A percentile compares a stretch with the other conserved stretches of the same genome.
Conservation (phyloP, 257 asterid species). For the Nicotiana otophora region DNA sequence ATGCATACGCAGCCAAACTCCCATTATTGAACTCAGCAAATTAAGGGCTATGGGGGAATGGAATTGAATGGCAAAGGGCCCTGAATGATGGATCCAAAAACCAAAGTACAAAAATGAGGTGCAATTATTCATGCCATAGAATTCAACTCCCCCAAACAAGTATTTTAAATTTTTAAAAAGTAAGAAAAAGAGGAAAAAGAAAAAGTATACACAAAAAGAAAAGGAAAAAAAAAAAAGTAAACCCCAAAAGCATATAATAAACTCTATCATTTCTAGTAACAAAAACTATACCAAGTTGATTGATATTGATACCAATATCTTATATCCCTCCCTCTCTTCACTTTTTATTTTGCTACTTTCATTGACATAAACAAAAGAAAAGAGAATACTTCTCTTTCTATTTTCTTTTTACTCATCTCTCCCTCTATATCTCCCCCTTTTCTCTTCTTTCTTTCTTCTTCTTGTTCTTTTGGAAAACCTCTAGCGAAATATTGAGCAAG, state of each 20-base stretch:
- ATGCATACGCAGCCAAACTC: conserved; percentile 25
- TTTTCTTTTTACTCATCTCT: not conserved
- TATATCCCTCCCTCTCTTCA: conserved; percentile 3
- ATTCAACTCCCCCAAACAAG: conserved; percentile 31
- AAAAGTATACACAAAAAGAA: not conserved
- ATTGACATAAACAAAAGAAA: conserved; percentile 16
- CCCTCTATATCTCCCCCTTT: not conserved
- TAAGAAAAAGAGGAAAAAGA: conserved; percentile 8
- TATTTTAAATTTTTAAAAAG: not conserved
- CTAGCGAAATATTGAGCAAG: too few relatives aligned
- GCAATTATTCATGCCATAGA: conserved; percentile 49
- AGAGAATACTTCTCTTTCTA: conserved; percentile 18
- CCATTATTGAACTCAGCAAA: conserved; percentile 23
- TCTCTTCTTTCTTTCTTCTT: not conserved
- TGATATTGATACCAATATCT: conserved; percentile 4
- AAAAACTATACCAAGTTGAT: conserved; percentile 10
- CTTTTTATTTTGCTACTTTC: conserved; percentile 1
- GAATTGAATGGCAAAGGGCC: conserved; percentile 30
- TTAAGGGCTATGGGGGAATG: not conserved
- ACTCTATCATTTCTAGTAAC: conserved; percentile 18
- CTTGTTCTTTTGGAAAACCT: conserved; percentile 16
- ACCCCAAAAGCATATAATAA: conserved; percentile 28
- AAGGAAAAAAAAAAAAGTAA: not conserved
- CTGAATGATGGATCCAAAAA: conserved; percentile 61
- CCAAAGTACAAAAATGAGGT: conserved; percentile 45